Percentiles rank a stretch among this genome's conserved stretches.
phyloP scores from a whole-genome alignment of 306 rosid genomes.

The Mimosa bimucronata region DNA sequence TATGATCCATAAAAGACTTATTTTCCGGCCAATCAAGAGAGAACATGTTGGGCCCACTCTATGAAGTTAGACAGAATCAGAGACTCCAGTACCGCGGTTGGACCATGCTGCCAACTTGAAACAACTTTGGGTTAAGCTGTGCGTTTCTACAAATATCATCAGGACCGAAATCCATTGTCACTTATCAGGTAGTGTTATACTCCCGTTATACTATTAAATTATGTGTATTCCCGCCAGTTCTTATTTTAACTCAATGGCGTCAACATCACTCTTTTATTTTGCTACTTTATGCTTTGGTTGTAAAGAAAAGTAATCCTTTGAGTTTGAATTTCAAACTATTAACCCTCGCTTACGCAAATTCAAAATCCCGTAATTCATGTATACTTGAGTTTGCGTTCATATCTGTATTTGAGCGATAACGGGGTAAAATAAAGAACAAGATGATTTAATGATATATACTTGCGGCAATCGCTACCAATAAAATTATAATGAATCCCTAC shows the following conservation, averaged over 20 bases:
- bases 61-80: neutral
- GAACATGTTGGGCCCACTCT: neutral
- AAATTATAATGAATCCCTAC: neutral
- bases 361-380: neutral
- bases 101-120: neutral
- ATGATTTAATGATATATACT: no score
- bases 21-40: neutral
- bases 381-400: neutral
- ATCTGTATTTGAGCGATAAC: neutral
- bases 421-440: neutral
- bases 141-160: neutral
- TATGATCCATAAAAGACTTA: no score
- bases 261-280: neutral
- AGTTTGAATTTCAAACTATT: constrained; percentile 1
- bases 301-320: neutral
- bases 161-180: no score
- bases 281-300: neutral
- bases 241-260: neutral
- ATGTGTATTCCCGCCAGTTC: no score
- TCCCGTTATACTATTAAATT: no score
- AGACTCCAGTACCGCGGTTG: neutral
- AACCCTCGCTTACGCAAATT: neutral
- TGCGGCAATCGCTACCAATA: neutral
- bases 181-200: no score
- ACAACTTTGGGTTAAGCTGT: neutral